These are phyloP conservation scores for Mycena galopus DNA, from an alignment of 768 basidiomycete species.

Conservation along the genomic window DNA sequence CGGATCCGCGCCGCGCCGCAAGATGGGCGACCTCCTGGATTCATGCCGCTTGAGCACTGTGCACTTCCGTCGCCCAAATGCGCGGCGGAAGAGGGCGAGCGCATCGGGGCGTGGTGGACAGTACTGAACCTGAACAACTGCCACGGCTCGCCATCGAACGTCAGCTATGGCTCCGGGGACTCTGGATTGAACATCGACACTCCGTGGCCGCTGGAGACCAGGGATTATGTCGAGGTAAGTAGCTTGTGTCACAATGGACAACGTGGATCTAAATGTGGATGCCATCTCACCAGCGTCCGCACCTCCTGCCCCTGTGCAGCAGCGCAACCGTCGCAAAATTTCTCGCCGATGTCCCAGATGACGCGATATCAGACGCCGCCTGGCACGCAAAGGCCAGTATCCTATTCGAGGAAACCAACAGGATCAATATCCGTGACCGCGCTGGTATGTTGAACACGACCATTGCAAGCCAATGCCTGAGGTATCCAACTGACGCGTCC, in stretches of 20 bases:
- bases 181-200: conserved; percentile 28
- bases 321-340: conserved; percentile 24
- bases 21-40: neutral
- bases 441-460: neutral
- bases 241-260: too few species aligned
- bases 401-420: conserved; percentile 40
- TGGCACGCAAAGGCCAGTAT: conserved; percentile 26
- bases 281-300: neutral
- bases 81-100: conserved; percentile 21
- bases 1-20: conserved; percentile 17
- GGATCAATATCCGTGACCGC: conserved; percentile 1
- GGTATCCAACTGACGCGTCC: neutral
- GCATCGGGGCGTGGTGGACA: conserved; percentile 27
- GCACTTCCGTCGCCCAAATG: neutral
- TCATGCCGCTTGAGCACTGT: too few species aligned
- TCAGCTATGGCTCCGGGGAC: conserved; percentile 47
- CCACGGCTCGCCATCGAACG: conserved; percentile 46
- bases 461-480: too few species aligned
- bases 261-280: too few species aligned
- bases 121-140: conserved; percentile 50
- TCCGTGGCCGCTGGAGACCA: conserved; percentile 25
- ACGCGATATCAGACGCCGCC: conserved; percentile 3
- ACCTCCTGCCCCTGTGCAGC: neutral
- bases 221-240: conserved; percentile 21
- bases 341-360: conserved; percentile 12